A percentile compares a stretch with the other conserved stretches of the same genome.
These are phyloP conservation scores for Epichloe hybrida DNA, from an alignment of 2,329 filamentous ascomycete species.

Conservation along the genomic window DNA sequence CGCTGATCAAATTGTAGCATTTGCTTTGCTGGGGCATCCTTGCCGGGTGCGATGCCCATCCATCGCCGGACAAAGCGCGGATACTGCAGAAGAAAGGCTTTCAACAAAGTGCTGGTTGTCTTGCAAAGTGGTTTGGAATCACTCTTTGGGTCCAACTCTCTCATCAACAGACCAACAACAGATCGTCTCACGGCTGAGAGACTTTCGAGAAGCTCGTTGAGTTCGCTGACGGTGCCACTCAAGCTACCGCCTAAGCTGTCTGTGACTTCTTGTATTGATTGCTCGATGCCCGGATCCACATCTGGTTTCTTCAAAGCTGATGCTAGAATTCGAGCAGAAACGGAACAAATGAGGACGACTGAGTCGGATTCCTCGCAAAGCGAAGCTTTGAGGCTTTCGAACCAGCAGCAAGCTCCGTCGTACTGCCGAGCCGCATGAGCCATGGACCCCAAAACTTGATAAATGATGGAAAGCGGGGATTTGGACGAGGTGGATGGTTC, in stretches of 20 bases:
- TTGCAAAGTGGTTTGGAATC: constrained; percentile 6
- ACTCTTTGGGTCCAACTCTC: constrained; percentile 11
- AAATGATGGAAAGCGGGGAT: constrained; percentile 32
- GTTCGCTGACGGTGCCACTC: constrained; percentile 43
- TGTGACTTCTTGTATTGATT: constrained; percentile 33
- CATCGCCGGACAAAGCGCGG: constrained; percentile 48
- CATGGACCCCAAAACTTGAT: constrained; percentile 38
- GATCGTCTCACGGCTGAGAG: constrained; percentile 42
- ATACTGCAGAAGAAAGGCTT: constrained; percentile 42
- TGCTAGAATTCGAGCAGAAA: constrained; percentile 41
- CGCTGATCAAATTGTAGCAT: constrained; percentile 48
- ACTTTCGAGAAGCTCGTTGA: constrained; percentile 47
- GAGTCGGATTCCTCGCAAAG: constrained; percentile 29
- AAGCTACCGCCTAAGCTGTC: constrained; percentile 44
- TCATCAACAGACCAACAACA: constrained; percentile 34
- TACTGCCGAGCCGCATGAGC: constrained; percentile 31
- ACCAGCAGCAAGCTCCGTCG: constrained; percentile 43
- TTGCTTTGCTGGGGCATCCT: constrained; percentile 40
- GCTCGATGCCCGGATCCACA: constrained; percentile 23
- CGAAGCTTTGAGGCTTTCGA: constrained; percentile 28
- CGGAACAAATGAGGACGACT: constrained; percentile 34
- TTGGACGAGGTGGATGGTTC: constrained; percentile 23
- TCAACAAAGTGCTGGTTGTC: constrained; percentile 28
- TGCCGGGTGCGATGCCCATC: constrained; percentile 43
- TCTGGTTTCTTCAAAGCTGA: constrained; percentile 35